phyloP scores from a whole-genome alignment of 371 early-diverging fungal genomes.

The Mucor indicus region DNA sequence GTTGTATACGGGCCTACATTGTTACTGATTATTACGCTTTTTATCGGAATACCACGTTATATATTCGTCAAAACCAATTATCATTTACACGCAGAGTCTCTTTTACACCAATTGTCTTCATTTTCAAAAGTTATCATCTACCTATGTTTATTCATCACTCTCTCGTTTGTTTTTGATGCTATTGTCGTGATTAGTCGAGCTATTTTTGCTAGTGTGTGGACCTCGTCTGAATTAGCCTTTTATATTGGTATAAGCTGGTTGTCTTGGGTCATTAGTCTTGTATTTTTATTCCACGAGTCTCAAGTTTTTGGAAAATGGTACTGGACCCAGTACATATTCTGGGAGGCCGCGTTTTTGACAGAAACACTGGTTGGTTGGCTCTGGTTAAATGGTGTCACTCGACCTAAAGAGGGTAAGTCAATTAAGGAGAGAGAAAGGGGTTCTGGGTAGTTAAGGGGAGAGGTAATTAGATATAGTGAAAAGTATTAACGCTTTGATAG shows the following conservation, averaged over 20 bases:
- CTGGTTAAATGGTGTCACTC: conserved; percentile 28
- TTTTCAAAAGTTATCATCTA: conserved; percentile 27
- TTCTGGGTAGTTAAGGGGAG: too few relatives aligned
- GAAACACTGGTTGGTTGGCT: conserved; percentile 38
- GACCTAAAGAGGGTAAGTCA: conserved; percentile 27
- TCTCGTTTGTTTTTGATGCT: conserved; percentile 31
- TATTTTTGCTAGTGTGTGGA: conserved; percentile 28
- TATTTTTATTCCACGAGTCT: conserved; percentile 23
- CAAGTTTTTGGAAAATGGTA: conserved; percentile 29
- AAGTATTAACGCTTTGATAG: too few relatives aligned
- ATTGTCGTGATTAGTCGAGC: conserved; percentile 27
- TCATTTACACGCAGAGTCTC: neutral
- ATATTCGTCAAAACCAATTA: conserved; percentile 12
- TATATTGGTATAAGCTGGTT: conserved; percentile 28
- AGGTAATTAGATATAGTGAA: too few relatives aligned
- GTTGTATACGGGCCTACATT: conserved; percentile 22
- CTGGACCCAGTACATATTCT: conserved; percentile 41
- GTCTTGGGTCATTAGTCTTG: conserved; percentile 26
- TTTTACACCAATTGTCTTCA: conserved; percentile 13
- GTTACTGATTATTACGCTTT: conserved; percentile 19
- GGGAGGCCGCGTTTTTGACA: conserved; percentile 18
- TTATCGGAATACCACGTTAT: conserved; percentile 30
- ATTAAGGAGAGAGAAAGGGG: neutral
- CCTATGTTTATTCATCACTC: conserved; percentile 15
- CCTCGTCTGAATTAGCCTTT: conserved; percentile 27